Base-by-base conservation (phyloP, 805 yeast genomes). In the Lipomyces sp. region DNA sequence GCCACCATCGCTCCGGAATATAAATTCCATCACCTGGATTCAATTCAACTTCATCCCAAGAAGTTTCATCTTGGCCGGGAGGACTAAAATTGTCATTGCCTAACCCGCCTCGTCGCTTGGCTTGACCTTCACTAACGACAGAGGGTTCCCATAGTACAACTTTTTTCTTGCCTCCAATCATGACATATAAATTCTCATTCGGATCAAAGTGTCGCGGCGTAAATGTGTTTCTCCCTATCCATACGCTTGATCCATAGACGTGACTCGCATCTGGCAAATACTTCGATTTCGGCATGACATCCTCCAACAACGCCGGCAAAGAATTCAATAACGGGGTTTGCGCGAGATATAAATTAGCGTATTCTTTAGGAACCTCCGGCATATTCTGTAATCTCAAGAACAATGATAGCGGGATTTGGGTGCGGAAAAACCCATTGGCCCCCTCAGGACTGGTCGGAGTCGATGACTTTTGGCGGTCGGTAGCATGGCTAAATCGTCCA, bases 1-100 rank as follows among this genome's bases (percentile, higher is more conserved):
- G 72, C 72, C 72, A 69, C 72, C 72, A 69, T 37, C 66, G 30
- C 60, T 59, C 51, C 10, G 72, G 72, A 29, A 69, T 69, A 37
- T 50, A 69, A 6, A 69, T 18, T 8, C 70, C 72, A 57, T 69
- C 72, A 2, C 72, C 72, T 4, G 72, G 64, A 7, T 56, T 59
- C 18, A 69, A 32, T 5, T 56, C 42, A 6, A 69, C 57, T 18
- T 54, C 60, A 10, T 48, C 67, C 59, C 32, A 60, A 24, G 61
- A 54, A 3, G 30, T 32, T 29, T 65, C 70, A 7, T 57, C 57
- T 0, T 1, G 55, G 30, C 29, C 50, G 8, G 69, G 45, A 3
- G 54, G 62, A 18, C 54, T 53, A 45, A 69, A 69, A 54, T 68
- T 67, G 6, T 53, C 48, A 18, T 68, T 66, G 37, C 60, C 59